Conservation (phyloP, 2,329 filamentous ascomycete species). For the Botrytis fabae region DNA sequence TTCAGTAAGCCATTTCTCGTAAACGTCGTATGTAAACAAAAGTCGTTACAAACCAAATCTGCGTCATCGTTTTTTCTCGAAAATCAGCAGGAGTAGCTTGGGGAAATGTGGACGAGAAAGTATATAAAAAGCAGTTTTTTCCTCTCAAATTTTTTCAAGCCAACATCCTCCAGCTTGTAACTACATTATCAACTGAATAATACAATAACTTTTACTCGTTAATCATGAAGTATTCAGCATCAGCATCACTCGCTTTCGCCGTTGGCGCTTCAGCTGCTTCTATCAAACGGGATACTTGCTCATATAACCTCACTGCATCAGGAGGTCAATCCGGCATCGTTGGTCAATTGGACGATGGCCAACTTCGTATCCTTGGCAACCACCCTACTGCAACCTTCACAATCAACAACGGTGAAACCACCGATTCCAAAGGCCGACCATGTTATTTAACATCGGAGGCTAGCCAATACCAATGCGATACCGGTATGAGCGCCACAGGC, state of each 20-base stretch:
- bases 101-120: background rate
- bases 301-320: conserved; percentile 54
- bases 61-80: background rate
- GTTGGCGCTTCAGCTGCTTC: conserved; percentile 6
- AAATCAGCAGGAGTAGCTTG: background rate
- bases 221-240: conserved; percentile 17
- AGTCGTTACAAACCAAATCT: background rate
- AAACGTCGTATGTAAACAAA: background rate
- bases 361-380: conserved; percentile 57
- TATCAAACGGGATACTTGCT: conserved; percentile 42
- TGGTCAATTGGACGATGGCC: conserved; percentile 62
- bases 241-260: background rate
- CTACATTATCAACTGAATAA: background rate
- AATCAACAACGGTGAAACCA: conserved; percentile 55
- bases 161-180: background rate
- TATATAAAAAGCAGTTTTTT: conserved; percentile 4
- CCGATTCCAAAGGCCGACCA: conserved; percentile 56
- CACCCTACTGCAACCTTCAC: conserved; percentile 53
- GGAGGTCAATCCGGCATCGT: conserved; percentile 54
- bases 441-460: conserved; percentile 49
- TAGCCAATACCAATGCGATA: conserved; percentile 47
- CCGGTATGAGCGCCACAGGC: conserved; percentile 49
- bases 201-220: conserved; percentile 1
- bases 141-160: background rate
- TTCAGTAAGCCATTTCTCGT: background rate